Conservation (phyloP, 257 asterid species). For the Lavandula angustifolia region DNA sequence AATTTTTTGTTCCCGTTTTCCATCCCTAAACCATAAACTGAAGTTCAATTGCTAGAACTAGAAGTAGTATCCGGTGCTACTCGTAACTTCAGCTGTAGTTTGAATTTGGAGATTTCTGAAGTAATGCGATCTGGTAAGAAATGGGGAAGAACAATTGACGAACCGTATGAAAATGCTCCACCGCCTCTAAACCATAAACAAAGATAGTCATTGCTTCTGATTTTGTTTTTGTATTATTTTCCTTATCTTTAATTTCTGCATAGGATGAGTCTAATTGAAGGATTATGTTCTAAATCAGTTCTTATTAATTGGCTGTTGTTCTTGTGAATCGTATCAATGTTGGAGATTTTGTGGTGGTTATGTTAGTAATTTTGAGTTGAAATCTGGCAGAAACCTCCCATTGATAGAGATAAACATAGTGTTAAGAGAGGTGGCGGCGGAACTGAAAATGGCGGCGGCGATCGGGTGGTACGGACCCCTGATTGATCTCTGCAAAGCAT, state of each 20-base stretch:
- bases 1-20: not conserved
- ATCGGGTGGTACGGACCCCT: constrained; percentile 61
- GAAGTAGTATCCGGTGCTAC: not conserved
- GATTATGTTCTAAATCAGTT: not conserved
- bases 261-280: not conserved
- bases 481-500: constrained; percentile 55
- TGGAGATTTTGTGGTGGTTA: too few species aligned
- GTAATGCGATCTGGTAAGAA: constrained; percentile 4
- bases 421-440: constrained; percentile 38
- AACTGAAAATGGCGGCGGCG: constrained; percentile 47
- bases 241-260: not conserved
- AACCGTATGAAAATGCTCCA: constrained; percentile 12
- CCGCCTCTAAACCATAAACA: not conserved
- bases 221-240: not conserved
- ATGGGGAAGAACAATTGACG: constrained; percentile 11
- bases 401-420: constrained; percentile 40
- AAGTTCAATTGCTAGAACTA: constrained; percentile 22
- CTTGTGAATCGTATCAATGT: not conserved
- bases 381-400: constrained; percentile 35
- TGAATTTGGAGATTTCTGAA: not conserved
- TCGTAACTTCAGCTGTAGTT: constrained; percentile 11
- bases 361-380: constrained; percentile 10
- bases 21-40: not conserved
- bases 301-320: not conserved
- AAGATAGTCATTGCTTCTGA: not conserved